These are phyloP conservation scores for Alternaria arborescens DNA, from an alignment of 2,329 filamentous ascomycete species.

Conservation along the genomic window DNA sequence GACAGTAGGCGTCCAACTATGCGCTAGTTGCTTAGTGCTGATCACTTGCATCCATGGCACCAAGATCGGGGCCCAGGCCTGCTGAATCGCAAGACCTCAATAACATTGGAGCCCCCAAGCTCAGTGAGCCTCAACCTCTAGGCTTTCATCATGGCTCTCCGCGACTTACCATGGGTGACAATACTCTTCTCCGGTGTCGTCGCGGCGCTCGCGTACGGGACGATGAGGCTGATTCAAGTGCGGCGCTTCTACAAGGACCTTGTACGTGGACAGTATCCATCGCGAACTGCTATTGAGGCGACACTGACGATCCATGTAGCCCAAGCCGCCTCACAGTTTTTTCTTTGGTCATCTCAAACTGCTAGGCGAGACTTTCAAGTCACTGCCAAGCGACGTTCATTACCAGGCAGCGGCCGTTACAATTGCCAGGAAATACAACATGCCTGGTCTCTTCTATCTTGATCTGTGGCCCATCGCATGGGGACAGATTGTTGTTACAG, in stretches of 20 bases:
- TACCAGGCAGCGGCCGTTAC: slow-evolving; percentile 47
- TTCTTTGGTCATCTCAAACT: slow-evolving; percentile 53
- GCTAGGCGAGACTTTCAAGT: slow-evolving; percentile 47
- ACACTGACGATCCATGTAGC: slow-evolving; percentile 28
- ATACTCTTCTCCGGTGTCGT: slow-evolving; percentile 19
- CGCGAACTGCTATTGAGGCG: background rate
- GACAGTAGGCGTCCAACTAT: background rate
- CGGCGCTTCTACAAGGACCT: slow-evolving; percentile 36
- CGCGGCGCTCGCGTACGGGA: slow-evolving; percentile 28
- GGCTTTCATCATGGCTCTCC: slow-evolving; percentile 10
- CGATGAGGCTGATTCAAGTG: slow-evolving; percentile 29
- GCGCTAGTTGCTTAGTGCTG: background rate
- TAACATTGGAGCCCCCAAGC: background rate
- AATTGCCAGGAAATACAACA: slow-evolving; percentile 48
- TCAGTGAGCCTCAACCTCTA: background rate
- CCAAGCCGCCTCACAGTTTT: slow-evolving; percentile 53
- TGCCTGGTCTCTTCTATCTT: slow-evolving; percentile 53
- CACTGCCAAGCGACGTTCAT: slow-evolving; percentile 48
- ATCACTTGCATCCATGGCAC: background rate
- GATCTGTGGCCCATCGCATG: slow-evolving; percentile 56
- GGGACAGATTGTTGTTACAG: slow-evolving; percentile 44
- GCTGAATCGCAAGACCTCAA: background rate
- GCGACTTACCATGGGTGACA: slow-evolving; percentile 23
- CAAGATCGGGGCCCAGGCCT: background rate
- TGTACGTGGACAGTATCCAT: slow-evolving; percentile 17